phyloP scores from a whole-genome alignment of 768 basidiomycete genomes.

The Calocybe cyanea region DNA sequence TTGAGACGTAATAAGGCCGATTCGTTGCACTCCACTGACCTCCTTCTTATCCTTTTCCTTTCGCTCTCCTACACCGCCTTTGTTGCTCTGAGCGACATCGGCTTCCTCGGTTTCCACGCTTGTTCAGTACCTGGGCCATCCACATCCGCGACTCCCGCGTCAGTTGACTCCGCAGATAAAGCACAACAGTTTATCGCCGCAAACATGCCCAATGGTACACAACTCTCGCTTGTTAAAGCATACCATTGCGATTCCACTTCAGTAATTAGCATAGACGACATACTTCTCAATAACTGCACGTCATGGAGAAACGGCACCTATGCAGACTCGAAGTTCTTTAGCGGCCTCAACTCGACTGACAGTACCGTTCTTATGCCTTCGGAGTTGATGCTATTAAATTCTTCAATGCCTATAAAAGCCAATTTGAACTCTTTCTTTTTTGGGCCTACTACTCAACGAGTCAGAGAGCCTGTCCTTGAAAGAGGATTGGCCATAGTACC shows the following conservation, averaged over 20 bases:
- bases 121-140: constrained; percentile 13
- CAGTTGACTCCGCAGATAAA: constrained; percentile 8
- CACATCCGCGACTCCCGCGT: constrained; percentile 14
- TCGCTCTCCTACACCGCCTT: constrained; percentile 13
- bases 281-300: constrained; percentile 13
- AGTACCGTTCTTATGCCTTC: constrained; percentile 19
- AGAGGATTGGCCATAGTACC: constrained; percentile 16
- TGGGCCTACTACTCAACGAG: constrained; percentile 11
- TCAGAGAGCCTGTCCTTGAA: constrained; percentile 7
- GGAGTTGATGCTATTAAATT: constrained; percentile 6
- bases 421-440: constrained; percentile 16
- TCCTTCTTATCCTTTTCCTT: constrained; percentile 16
- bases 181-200: constrained; percentile 7
- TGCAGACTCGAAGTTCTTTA: constrained; percentile 16
- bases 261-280: constrained; percentile 3
- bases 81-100: constrained; percentile 14
- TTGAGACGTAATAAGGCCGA: constrained; percentile 11
- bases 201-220: constrained; percentile 12
- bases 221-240: constrained; percentile 8
- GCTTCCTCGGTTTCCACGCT: constrained; percentile 14
- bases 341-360: constrained; percentile 17
- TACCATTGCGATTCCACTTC: constrained; percentile 10
- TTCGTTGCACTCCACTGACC: constrained; percentile 11
- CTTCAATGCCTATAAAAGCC: neutral
- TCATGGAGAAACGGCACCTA: constrained; percentile 21